These are phyloP conservation scores for Cinnamomum micranthum DNA, from an alignment of 164 flowering plant species.

Conservation along the genomic window DNA sequence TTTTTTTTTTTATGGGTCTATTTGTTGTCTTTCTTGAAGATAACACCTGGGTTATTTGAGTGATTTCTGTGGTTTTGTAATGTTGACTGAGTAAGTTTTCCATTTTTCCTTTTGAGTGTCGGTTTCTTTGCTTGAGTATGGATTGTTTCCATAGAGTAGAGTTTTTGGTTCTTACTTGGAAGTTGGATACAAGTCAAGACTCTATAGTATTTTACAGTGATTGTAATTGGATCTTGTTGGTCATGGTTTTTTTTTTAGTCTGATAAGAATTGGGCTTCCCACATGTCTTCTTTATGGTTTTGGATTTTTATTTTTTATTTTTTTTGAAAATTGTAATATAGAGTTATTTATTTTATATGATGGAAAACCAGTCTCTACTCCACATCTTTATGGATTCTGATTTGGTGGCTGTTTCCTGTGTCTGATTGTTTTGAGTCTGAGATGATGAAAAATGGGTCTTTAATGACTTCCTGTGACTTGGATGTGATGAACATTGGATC, in stretches of 20 bases:
- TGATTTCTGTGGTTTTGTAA: not conserved
- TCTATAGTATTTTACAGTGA: not conserved
- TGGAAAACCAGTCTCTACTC: too few relatives aligned
- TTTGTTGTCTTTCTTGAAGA: not conserved
- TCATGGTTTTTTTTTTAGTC: not conserved
- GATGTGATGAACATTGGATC: too few relatives aligned
- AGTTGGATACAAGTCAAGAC: too few relatives aligned
- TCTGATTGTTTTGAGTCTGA: too few relatives aligned
- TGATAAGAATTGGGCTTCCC: not conserved
- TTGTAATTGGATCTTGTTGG: not conserved
- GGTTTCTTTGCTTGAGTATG: not conserved
- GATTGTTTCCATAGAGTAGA: not conserved
- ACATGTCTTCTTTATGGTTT: not conserved
- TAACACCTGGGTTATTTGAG: not conserved
- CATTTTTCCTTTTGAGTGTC: too few relatives aligned
- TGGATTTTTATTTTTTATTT: not conserved
- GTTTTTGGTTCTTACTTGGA: too few relatives aligned
- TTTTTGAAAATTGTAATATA: too few relatives aligned
- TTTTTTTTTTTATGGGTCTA: not conserved
- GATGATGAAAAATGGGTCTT: too few relatives aligned
- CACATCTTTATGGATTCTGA: too few relatives aligned
- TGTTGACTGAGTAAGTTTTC: not conserved
- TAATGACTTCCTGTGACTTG: too few relatives aligned
- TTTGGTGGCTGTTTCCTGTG: too few relatives aligned
- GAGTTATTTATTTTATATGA: too few relatives aligned